Conservation (phyloP, 2,329 filamentous ascomycete genomes). For the Ceratocystis cacaofunesta region DNA sequence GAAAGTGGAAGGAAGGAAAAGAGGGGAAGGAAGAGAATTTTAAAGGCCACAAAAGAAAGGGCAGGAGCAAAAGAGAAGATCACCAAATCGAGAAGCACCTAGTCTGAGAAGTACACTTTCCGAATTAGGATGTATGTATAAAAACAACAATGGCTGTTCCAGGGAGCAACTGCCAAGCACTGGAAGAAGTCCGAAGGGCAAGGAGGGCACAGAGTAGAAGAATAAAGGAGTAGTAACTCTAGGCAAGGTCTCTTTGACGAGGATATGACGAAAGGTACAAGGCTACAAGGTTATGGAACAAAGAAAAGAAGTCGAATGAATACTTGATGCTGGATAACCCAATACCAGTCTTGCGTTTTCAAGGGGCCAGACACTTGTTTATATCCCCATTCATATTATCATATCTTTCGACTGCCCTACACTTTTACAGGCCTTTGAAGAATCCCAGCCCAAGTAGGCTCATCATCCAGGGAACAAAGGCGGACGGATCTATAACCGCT, state of each 20-base stretch:
- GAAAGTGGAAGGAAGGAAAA: not conserved
- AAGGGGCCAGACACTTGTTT: not conserved
- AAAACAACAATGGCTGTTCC: not conserved
- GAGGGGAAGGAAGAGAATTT: not conserved
- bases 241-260: not conserved
- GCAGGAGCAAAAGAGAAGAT: not conserved
- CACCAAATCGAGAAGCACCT: not conserved
- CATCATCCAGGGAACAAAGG: conserved; percentile 19
- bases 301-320: not conserved
- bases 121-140: not conserved
- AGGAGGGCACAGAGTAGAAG: not conserved
- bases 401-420: conserved; percentile 14
- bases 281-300: not conserved
- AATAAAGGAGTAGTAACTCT: not conserved
- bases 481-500: not conserved
- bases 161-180: not conserved
- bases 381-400: not conserved
- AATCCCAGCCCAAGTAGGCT: not conserved
- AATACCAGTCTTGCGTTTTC: not conserved
- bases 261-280: not conserved
- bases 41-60: not conserved
- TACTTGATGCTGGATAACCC: not conserved
- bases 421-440: not conserved
- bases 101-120: not conserved
- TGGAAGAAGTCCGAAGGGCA: not conserved